A percentile compares a stretch with the other conserved stretches of the same genome.
These are phyloP conservation scores for Skeletonema menzelii DNA, from an alignment of 108 stramenopile genomes.

Conservation along the genomic window DNA sequence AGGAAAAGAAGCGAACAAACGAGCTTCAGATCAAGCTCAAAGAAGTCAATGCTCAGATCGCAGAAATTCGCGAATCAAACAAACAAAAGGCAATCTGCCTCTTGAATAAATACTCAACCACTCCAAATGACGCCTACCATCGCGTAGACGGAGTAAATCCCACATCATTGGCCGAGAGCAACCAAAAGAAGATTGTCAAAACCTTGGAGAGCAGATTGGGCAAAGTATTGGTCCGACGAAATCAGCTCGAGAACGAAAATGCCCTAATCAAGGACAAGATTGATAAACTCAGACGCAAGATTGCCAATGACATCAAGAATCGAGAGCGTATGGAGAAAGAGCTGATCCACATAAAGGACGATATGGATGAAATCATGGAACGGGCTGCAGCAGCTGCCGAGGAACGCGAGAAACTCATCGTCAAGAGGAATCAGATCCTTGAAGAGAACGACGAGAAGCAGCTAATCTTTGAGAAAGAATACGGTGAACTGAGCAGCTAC, in stretches of 20 bases:
- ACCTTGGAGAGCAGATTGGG: conserved; percentile 70
- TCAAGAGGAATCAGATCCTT: conserved; percentile 45
- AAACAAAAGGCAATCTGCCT: conserved; percentile 65
- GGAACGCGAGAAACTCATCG: conserved; percentile 58
- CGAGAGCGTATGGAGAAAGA: conserved; percentile 55
- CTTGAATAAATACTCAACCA: conserved; percentile 56
- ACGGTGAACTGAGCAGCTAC: conserved; percentile 14
- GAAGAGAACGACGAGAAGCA: conserved; percentile 37
- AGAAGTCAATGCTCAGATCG: conserved; percentile 56
- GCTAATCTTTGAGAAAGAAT: conserved; percentile 39
- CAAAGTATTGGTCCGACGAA: conserved; percentile 59
- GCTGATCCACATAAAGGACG: conserved; percentile 42
- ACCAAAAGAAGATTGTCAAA: conserved; percentile 66
- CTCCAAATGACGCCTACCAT: conserved; percentile 67
- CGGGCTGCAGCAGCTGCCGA: conserved; percentile 48
- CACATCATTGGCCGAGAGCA: conserved; percentile 59
- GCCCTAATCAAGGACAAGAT: conserved; percentile 58
- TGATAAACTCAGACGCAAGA: conserved; percentile 62
- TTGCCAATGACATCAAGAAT: conserved; percentile 53
- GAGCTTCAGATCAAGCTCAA: conserved; percentile 34
- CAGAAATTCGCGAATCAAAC: conserved; percentile 43
- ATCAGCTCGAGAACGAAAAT: conserved; percentile 59
- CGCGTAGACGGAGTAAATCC: conserved; percentile 74
- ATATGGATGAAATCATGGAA: conserved; percentile 66
- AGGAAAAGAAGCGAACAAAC: conserved; percentile 41